These are phyloP conservation scores for Eruca vesicaria DNA, from an alignment of 441 rosid genomes.

Conservation along the genomic window DNA sequence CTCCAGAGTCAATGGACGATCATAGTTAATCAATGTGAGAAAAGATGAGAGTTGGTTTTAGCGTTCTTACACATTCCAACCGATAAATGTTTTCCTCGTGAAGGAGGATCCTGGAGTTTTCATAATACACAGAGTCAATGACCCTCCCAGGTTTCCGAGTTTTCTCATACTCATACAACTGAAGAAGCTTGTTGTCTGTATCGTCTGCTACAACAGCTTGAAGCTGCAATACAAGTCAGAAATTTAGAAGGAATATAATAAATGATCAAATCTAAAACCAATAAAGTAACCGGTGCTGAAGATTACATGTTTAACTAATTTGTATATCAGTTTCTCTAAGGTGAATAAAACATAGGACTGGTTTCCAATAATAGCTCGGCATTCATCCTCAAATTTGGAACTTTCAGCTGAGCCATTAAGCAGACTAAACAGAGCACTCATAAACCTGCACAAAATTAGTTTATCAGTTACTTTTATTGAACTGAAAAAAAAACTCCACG, in stretches of 20 bases:
- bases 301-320: constrained; percentile 86
- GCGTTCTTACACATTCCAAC: constrained; percentile 66
- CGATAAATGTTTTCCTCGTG: constrained; percentile 89
- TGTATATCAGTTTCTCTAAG: constrained; percentile 89
- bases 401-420: constrained; percentile 94
- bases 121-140: constrained; percentile 71
- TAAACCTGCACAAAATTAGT: constrained; percentile 55
- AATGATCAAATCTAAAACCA: constrained; percentile 12
- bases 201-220: constrained; percentile 92
- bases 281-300: background rate
- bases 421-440: constrained; percentile 76
- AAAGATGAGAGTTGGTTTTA: constrained; percentile 8
- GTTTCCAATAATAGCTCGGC: constrained; percentile 93
- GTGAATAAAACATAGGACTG: constrained; percentile 94
- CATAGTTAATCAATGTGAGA: background rate
- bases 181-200: constrained; percentile 79
- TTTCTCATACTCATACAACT: constrained; percentile 77
- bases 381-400: constrained; percentile 97
- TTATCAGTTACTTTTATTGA: background rate
- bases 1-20: constrained; percentile 1
- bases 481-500: background rate
- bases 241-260: background rate
- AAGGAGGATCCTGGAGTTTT: constrained; percentile 77
- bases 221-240: constrained; percentile 59
- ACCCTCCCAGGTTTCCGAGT: constrained; percentile 60